A percentile compares a stretch with the other conserved stretches of the same genome.
These are phyloP conservation scores for Arachis stenosperma DNA, from an alignment of 306 rosid genomes.

Conservation along the genomic window DNA sequence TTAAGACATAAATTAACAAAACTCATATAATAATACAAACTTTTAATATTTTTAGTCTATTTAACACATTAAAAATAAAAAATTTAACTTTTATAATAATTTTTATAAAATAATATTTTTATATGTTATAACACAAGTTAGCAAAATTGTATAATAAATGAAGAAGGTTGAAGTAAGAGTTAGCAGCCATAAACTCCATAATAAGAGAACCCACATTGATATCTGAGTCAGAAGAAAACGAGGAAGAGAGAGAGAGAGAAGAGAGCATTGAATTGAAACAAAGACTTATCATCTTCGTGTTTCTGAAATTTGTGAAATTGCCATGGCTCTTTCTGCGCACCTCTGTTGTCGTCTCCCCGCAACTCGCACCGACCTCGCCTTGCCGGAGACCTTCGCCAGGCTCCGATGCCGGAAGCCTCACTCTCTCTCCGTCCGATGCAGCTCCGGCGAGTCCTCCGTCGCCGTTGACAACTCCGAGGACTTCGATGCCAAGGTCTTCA, in stretches of 20 bases:
- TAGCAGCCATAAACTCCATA: neutral
- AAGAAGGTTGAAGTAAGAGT: neutral
- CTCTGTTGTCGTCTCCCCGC: conserved; percentile 61
- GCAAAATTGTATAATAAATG: too few species aligned
- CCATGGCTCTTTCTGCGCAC: conserved; percentile 74
- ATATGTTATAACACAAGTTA: too few species aligned
- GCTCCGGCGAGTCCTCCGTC: conserved; percentile 49
- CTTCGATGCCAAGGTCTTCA: conserved; percentile 84
- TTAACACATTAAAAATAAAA: too few species aligned
- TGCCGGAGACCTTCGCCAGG: conserved; percentile 45
- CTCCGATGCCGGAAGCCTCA: conserved; percentile 51
- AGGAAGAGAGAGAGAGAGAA: neutral
- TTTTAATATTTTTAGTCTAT: too few species aligned
- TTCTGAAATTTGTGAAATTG: neutral
- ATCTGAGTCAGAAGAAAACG: too few species aligned
- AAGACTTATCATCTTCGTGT: neutral
- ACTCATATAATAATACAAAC: too few species aligned
- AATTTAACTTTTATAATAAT: too few species aligned
- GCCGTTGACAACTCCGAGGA: conserved; percentile 45
- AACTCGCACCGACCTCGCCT: conserved; percentile 45
- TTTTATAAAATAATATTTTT: too few species aligned
- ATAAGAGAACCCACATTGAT: too few species aligned
- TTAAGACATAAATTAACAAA: too few species aligned
- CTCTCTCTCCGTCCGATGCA: conserved; percentile 62
- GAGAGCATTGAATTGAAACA: neutral